phyloP scores from a whole-genome alignment of 2,329 filamentous ascomycete genomes.

The Clonostachys byssicola region DNA sequence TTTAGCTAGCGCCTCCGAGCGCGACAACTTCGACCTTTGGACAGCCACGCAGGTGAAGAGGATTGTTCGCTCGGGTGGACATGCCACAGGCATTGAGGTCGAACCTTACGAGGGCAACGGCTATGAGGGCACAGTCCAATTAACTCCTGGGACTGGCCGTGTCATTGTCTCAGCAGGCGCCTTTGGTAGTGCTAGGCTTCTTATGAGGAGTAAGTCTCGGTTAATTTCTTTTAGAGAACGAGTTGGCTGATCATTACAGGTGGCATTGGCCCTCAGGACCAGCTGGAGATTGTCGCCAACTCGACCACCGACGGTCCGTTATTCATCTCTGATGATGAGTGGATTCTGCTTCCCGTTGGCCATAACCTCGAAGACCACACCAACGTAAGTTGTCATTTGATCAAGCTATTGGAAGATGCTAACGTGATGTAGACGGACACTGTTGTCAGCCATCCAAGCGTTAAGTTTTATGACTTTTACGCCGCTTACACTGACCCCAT shows the following conservation, averaged over 20 bases:
- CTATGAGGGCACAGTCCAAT: conserved; percentile 52
- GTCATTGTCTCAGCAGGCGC: conserved; percentile 66
- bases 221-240: too few relatives aligned
- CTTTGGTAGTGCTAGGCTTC: conserved; percentile 64
- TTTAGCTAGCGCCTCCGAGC: conserved; percentile 54
- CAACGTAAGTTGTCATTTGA: conserved; percentile 24
- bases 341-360: conserved; percentile 56
- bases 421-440: conserved; percentile 34
- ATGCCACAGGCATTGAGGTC: conserved; percentile 66
- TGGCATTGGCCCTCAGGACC: conserved; percentile 60
- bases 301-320: conserved; percentile 41
- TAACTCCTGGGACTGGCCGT: conserved; percentile 57
- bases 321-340: conserved; percentile 44
- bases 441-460: conserved; percentile 35
- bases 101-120: conserved; percentile 47
- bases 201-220: conserved; percentile 47
- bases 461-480: conserved; percentile 62
- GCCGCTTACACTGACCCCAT: conserved; percentile 49
- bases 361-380: conserved; percentile 55
- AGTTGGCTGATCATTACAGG: too few relatives aligned
- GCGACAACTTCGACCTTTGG: conserved; percentile 64
- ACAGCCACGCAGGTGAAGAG: conserved; percentile 62
- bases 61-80: conserved; percentile 58
- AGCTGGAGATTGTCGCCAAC: conserved; percentile 47
- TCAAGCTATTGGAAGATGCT: neutral